Evolutionary conservation across 352 stramenopile species (phyloP).

Genomic region (Pythium dissimile): DNA sequence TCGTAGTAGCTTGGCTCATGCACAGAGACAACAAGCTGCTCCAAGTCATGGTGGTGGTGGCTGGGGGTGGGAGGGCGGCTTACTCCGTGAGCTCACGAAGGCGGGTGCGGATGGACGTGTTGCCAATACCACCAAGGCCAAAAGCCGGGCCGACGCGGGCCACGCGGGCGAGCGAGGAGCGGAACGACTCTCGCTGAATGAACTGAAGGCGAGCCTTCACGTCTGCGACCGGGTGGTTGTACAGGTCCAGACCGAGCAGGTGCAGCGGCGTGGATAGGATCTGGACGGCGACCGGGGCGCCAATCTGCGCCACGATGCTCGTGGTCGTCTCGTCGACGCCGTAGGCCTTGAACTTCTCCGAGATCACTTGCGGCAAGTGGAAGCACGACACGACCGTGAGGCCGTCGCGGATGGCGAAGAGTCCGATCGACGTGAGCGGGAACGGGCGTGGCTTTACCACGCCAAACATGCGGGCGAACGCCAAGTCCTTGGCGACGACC

Average conservation of each 20-base stretch:
- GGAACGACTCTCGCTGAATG: constrained; percentile 40
- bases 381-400: constrained; percentile 60
- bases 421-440: constrained; percentile 36
- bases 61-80: neutral
- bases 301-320: constrained; percentile 37
- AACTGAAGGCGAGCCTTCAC: constrained; percentile 28
- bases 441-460: constrained; percentile 39
- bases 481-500: constrained; percentile 60
- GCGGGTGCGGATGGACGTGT: constrained; percentile 27
- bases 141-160: constrained; percentile 57
- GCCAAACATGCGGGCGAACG: constrained; percentile 68
- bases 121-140: constrained; percentile 62
- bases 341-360: constrained; percentile 26
- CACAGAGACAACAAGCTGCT: constrained; percentile 10
- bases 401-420: constrained; percentile 54
- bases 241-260: constrained; percentile 58
- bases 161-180: constrained; percentile 41
- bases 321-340: constrained; percentile 29
- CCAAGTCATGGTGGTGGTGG: too few species aligned
- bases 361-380: constrained; percentile 36
- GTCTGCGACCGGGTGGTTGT: constrained; percentile 37
- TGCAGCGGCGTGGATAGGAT: constrained; percentile 62
- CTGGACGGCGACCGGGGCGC: constrained; percentile 44
- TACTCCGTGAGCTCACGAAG: constrained; percentile 20
- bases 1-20: constrained; percentile 5